These are phyloP conservation scores for Radiomyces spectabilis DNA, from an alignment of 192 early-diverging fungal species.

Conservation along the genomic window DNA sequence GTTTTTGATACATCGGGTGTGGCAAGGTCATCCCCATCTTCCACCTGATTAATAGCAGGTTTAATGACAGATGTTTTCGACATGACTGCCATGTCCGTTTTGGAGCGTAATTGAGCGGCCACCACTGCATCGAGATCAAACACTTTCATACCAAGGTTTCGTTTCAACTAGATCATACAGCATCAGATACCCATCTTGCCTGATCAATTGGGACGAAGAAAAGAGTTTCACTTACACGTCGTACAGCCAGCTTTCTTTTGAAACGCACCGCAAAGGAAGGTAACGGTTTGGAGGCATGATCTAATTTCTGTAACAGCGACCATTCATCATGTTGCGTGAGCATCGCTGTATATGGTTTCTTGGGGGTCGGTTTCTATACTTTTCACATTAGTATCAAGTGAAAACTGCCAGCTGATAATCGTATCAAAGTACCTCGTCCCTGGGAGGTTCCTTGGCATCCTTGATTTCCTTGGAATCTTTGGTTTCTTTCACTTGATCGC, in stretches of 20 bases:
- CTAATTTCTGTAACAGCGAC: slow-evolving; percentile 42
- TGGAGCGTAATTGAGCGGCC: slow-evolving; percentile 26
- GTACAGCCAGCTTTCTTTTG: slow-evolving; percentile 45
- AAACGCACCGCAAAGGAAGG: slow-evolving; percentile 42
- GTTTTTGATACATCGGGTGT: slow-evolving; percentile 16
- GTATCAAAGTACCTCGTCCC: background rate
- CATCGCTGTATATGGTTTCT: background rate
- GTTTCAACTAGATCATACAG: slow-evolving; percentile 46
- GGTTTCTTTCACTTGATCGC: too few relatives aligned
- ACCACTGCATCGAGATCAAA: slow-evolving; percentile 63
- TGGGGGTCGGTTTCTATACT: background rate
- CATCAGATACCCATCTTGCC: slow-evolving; percentile 10
- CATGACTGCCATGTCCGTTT: background rate
- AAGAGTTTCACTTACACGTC: slow-evolving; percentile 17
- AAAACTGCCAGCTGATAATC: too few relatives aligned
- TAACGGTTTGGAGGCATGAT: slow-evolving; percentile 27
- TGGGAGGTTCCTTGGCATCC: background rate
- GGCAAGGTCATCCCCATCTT: slow-evolving; percentile 14
- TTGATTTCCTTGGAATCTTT: background rate
- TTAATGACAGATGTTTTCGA: background rate
- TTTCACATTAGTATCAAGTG: too few relatives aligned
- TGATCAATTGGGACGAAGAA: slow-evolving; percentile 4
- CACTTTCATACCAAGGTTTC: slow-evolving; percentile 47
- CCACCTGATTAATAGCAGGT: slow-evolving; percentile 12
- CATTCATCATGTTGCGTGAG: slow-evolving; percentile 44